phyloP scores from a whole-genome alignment of 768 basidiomycete genomes.

The Termitomyces sp. region DNA sequence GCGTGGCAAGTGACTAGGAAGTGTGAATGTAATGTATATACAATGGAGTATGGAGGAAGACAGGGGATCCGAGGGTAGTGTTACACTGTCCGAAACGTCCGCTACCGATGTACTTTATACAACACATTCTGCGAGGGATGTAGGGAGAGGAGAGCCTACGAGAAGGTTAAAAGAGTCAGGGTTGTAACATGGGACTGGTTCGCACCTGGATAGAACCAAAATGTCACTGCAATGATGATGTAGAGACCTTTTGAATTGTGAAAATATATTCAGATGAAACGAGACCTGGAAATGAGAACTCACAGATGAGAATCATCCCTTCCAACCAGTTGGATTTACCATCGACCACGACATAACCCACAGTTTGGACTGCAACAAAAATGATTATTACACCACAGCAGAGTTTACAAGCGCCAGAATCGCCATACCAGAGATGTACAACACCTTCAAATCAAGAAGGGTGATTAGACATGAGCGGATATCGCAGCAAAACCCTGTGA shows the following conservation, averaged over 20 bases:
- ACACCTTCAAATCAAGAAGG: slow-evolving; percentile 42
- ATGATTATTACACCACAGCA: not conserved
- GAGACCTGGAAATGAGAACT: not conserved
- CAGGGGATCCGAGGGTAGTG: not conserved
- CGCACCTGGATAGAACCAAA: slow-evolving; percentile 65
- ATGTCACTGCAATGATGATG: slow-evolving; percentile 66
- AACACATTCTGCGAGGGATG: slow-evolving; percentile 12
- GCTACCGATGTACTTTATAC: not conserved
- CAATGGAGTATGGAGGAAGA: not conserved
- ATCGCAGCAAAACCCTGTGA: not conserved
- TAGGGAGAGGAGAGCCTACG: slow-evolving; percentile 15
- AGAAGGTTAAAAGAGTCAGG: not conserved
- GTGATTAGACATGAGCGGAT: not conserved
- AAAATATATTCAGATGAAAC: not conserved
- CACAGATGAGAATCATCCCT: slow-evolving; percentile 36
- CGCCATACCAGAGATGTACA: slow-evolving; percentile 8
- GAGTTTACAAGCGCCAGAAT: not conserved
- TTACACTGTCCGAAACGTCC: not conserved
- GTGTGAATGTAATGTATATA: not conserved
- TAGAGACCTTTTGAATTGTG: slow-evolving; percentile 51
- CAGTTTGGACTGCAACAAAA: slow-evolving; percentile 58
- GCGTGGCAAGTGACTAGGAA: not conserved
- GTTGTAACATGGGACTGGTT: not conserved
- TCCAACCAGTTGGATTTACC: slow-evolving; percentile 86
- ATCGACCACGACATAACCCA: slow-evolving; percentile 79